Base-by-base conservation (phyloP, 2,329 filamentous ascomycete species). In the Aspergillus ochraceus region DNA sequence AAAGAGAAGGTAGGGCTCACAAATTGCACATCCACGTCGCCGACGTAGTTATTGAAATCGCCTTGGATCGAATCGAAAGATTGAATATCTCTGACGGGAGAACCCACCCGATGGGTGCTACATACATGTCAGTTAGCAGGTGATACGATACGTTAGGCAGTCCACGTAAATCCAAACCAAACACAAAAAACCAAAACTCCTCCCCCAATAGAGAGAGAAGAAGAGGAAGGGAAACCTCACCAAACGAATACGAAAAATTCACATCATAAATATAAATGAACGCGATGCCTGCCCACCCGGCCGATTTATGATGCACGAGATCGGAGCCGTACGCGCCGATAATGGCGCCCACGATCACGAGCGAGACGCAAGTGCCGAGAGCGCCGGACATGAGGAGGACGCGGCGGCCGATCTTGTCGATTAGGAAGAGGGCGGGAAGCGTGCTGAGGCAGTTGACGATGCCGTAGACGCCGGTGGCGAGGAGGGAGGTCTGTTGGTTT, bases 11-110 rank as follows among this genome's bases (percentile, higher is more conserved):
- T 49, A 20, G 26, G 55, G 66, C 73, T 54, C 58, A 76, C 73
- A 76, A 76, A 51, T 76, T 75, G 32, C 73, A 75, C 73, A 76
- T 75, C 73, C 73, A 76, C 17, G 73, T 76, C 6, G 73, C 71
- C 1, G 73, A 76, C 3, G 73, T 76, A 6, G 73, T 76, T 45
- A 76, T 74, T 0, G 73, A 76, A 20, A 77, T 73, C 5, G 73
- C 74, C 54, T 76, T 76, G 50, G 72, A 74, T 8, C 75, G 68
- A 19, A 75, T 75, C 0, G 72, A 72, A 4, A 74, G 70, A 47
- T 75, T 75, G 63, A 76, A 77, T 9, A 77, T 74, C 58, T 77
- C 75, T 2, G 72, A 74, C 6, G 72, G 72, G n/a, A 77, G 66
- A 39, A 77, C 72, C 74, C 75, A 77, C 32, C 71, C 72, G 32